Conservation (phyloP, 441 rosid species). For the Mallotus repandus region DNA sequence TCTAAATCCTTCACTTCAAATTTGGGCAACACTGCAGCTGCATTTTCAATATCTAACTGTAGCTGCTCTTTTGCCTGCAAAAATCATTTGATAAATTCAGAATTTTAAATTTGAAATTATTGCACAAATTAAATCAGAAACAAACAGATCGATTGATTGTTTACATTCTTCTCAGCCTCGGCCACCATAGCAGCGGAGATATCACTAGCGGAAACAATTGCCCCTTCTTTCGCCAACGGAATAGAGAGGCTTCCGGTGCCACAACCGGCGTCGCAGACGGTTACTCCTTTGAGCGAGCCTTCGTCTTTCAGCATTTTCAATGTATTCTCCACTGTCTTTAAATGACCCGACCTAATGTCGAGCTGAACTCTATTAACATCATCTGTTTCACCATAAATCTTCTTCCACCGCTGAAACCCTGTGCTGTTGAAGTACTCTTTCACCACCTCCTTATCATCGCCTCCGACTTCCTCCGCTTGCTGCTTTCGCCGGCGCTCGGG, state of each 20-base stretch:
- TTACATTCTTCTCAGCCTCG: constrained; percentile 77
- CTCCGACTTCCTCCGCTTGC: constrained; percentile 94
- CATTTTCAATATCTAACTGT: constrained; percentile 26
- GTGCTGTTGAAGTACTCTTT: constrained; percentile 81
- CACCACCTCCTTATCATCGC: constrained; percentile 89
- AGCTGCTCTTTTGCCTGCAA: constrained; percentile 71
- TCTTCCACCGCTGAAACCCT: constrained; percentile 86
- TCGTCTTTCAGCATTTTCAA: constrained; percentile 70
- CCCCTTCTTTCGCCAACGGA: constrained; percentile 87
- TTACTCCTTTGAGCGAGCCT: constrained; percentile 63
- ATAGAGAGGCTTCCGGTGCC: constrained; percentile 73
- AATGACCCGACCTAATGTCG: constrained; percentile 76
- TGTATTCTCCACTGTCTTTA: constrained; percentile 78
- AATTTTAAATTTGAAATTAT: too few relatives aligned
- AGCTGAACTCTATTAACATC: constrained; percentile 79
- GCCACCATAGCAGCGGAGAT: constrained; percentile 93
- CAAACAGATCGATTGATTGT: neutral
- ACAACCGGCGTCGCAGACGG: constrained; percentile 88
- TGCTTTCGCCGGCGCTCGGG: constrained; percentile 70
- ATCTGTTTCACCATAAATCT: constrained; percentile 45
- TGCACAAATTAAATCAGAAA: neutral
- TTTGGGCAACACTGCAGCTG: constrained; percentile 44
- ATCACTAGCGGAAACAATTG: constrained; percentile 75
- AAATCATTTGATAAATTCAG: neutral
- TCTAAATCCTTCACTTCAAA: constrained; percentile 83